Base-by-base conservation (phyloP, 257 asterid genomes). In the Nicotiana tomentosiformis region DNA sequence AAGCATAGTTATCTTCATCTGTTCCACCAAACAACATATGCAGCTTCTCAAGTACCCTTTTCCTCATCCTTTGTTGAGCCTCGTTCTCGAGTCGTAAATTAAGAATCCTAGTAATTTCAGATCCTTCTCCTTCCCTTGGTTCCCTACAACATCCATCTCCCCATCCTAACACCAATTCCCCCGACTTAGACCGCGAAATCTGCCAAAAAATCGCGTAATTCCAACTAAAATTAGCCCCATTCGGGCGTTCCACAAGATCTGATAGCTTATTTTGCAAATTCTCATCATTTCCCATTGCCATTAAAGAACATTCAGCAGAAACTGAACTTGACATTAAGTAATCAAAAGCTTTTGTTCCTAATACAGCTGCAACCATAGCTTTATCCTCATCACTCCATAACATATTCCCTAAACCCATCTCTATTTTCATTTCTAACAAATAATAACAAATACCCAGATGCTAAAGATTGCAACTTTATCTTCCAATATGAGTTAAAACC, bases 61-160 rank as follows among this genome's bases (percentile, higher is more conserved):
- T 96, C 83, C 97, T 94, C 97, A 93, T 93, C 84, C 94, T 89
- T 76, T 96, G 98, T 37, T 87, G 93, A 43, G 95, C 87, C 78
- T 91, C 98, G 65, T 93, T 94, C 85, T 89, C 96, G 14, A 86
- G 89, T 10, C 95, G 85, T 82, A 87, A 81, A 66, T 87, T 89
- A 30, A 90, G 89, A 70, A 88, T 87, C 66, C 89, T 89, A 39
- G 89, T 87, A 4, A 84, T 83, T 77, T 93, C 95, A 2, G 96
- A 87, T 84, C 89, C 97, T 87, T 95, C 98, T 1, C 90, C 90
- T 3, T 85, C 94, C 14, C 78, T 86, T 20, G 97, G 95, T 86
- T 95, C 99, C 57, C 99, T 89, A 77, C 99, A 96, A 67, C 96
- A 92, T 30, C 99, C 99, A 77, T 96, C 99, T 5, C 99, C 99